phyloP scores from a whole-genome alignment of 1,139 yeast genomes.

The Hyphopichia pseudoburtonii region DNA sequence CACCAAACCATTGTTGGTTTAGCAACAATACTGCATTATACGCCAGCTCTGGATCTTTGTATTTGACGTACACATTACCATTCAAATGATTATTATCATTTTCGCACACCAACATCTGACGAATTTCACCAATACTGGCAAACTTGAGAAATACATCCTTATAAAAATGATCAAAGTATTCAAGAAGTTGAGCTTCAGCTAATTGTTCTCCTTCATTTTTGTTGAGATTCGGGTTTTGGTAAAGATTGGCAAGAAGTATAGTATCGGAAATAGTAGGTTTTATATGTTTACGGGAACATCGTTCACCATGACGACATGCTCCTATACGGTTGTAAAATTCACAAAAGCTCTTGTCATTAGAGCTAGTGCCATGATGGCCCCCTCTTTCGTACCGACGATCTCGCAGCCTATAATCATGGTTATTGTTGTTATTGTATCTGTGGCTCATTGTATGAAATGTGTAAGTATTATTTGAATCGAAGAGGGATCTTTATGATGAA shows the following conservation, averaged over 20 bases:
- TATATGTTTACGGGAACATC: constrained; percentile 76
- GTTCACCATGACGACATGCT: constrained; percentile 91
- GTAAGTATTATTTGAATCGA: too few relatives aligned
- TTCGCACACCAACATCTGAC: constrained; percentile 73
- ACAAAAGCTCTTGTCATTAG: constrained; percentile 30
- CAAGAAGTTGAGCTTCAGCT: constrained; percentile 44
- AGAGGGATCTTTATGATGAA: too few relatives aligned
- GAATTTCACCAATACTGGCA: constrained; percentile 63
- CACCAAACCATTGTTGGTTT: constrained; percentile 81
- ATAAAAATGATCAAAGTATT: constrained; percentile 63
- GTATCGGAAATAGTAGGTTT: constrained; percentile 70
- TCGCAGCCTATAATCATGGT: constrained; percentile 10
- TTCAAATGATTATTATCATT: constrained; percentile 76
- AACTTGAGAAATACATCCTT: constrained; percentile 74
- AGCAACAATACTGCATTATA: constrained; percentile 56
- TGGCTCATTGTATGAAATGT: not conserved
- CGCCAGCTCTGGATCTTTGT: constrained; percentile 57
- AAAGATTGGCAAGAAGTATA: constrained; percentile 66
- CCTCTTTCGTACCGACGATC: too few relatives aligned
- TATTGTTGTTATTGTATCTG: constrained; percentile 1
- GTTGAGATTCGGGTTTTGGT: constrained; percentile 59
- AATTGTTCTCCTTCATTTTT: constrained; percentile 29
- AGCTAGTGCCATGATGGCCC: too few relatives aligned
- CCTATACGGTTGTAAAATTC: constrained; percentile 81
- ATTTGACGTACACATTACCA: constrained; percentile 82